These are phyloP conservation scores for Blastomyces silverae DNA, from an alignment of 2,329 filamentous ascomycete genomes.

Conservation along the genomic window DNA sequence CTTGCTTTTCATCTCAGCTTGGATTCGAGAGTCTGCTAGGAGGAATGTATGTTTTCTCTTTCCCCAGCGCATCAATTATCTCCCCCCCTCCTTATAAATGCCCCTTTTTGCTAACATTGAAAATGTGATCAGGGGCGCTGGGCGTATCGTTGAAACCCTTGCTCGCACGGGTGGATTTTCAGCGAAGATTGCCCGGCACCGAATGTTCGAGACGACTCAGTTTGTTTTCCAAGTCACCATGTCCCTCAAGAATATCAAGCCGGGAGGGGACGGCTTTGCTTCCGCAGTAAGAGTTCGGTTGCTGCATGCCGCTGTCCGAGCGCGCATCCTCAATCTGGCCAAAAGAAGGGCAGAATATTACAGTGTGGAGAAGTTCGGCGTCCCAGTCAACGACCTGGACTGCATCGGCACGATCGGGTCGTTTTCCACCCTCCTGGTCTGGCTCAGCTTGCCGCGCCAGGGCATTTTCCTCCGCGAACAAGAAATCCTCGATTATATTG, in stretches of 20 bases:
- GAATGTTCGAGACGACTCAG: slow-evolving; percentile 67
- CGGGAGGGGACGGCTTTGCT: slow-evolving; percentile 58
- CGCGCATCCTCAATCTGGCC: slow-evolving; percentile 56
- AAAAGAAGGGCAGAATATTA: slow-evolving; percentile 56
- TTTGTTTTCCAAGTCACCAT: slow-evolving; percentile 65
- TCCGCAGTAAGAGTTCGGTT: slow-evolving; percentile 62
- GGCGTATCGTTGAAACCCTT: slow-evolving; percentile 65
- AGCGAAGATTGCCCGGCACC: slow-evolving; percentile 57
- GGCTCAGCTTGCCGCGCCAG: slow-evolving; percentile 63
- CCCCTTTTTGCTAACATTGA: neutral
- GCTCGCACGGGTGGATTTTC: slow-evolving; percentile 68
- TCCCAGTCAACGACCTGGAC: slow-evolving; percentile 71
- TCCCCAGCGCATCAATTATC: no score
- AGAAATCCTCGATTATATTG: slow-evolving; percentile 63
- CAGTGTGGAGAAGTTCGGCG: slow-evolving; percentile 51
- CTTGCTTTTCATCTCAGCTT: neutral
- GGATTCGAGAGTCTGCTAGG: slow-evolving; percentile 8
- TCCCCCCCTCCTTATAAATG: neutral
- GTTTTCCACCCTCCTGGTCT: slow-evolving; percentile 63
- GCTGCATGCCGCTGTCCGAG: slow-evolving; percentile 60
- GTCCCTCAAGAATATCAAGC: slow-evolving; percentile 58
- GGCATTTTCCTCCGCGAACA: slow-evolving; percentile 58
- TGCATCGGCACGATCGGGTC: slow-evolving; percentile 63
- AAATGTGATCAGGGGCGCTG: slow-evolving; percentile 49
- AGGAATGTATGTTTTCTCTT: slow-evolving; percentile 5